These are phyloP conservation scores for Penicillium vulpinum DNA, from an alignment of 2,329 filamentous ascomycete species.

Conservation along the genomic window DNA sequence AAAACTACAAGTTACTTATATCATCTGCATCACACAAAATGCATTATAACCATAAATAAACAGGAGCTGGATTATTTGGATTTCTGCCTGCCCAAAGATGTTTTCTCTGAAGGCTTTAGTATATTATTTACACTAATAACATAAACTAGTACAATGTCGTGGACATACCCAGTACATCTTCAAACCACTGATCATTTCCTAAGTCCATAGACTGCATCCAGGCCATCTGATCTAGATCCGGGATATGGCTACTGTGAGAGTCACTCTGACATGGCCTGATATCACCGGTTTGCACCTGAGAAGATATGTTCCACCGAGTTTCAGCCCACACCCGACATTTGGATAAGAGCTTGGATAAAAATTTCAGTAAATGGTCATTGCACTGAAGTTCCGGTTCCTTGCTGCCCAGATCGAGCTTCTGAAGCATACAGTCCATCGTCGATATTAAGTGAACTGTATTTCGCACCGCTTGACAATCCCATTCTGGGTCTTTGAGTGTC, in stretches of 20 bases:
- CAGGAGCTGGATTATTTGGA: no score
- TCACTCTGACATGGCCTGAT: neutral
- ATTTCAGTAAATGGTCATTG: slow-evolving; percentile 29
- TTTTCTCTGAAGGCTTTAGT: no score
- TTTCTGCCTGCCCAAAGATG: no score
- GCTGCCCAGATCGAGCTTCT: slow-evolving; percentile 29
- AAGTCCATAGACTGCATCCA: slow-evolving; percentile 35
- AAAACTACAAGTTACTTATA: no score
- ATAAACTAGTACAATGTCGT: slow-evolving; percentile 37
- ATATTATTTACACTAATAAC: no score
- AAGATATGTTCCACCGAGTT: slow-evolving; percentile 14
- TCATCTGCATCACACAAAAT: no score
- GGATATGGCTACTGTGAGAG: slow-evolving; percentile 13
- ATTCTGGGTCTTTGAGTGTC: slow-evolving; percentile 40
- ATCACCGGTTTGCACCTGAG: slow-evolving; percentile 9
- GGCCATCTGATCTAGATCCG: slow-evolving; percentile 28
- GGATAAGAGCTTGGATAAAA: slow-evolving; percentile 27
- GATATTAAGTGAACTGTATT: slow-evolving; percentile 33
- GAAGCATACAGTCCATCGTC: slow-evolving; percentile 33
- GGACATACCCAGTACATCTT: slow-evolving; percentile 21
- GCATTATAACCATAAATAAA: no score
- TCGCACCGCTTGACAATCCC: slow-evolving; percentile 40
- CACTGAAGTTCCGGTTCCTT: slow-evolving; percentile 31
- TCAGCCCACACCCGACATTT: slow-evolving; percentile 26
- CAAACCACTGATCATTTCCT: slow-evolving; percentile 29